Evolutionary conservation across 1,139 yeast species (phyloP), one percentile per base, ranked within the genome.

Genomic region (Hyphopichia burtonii): DNA sequence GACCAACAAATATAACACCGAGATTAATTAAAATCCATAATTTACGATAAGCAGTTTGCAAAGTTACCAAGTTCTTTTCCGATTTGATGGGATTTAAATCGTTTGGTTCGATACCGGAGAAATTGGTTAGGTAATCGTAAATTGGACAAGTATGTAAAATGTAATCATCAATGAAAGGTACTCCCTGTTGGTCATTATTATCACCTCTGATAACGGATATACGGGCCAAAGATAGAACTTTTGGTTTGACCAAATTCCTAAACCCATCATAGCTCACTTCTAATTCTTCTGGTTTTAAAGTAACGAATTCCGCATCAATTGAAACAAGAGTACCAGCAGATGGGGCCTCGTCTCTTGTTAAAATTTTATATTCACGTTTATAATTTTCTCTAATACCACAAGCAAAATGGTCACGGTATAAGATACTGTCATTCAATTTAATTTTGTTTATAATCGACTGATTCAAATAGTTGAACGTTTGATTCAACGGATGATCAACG

Each of bases 251-350:
- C 37, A 91, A 65, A 12, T 80, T 74, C 47, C 82, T 83, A 5
- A 74, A 57, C 0, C 98, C 98, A 48, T 80, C 81, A 40, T 61
- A 66, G 41, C 82, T 76, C 38, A 93, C 78, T 55, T 91, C 98
- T 35, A 82, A 77, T 50, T 85, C 83, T 52, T 91, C 98, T 6
- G 87, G 88, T 43, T 82, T 80, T 31, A 91, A 61, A 37, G 84
- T 79, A 6, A 94, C 98, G 70, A 94, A 94, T 61, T 94, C 99
- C 0, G 99, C 98, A 69, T 94, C 99, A 43, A 94, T 85, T 0
- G 99, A 99, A 15, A 91, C 83, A 34, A 90, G 62, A 1, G 88
- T 72, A 0, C 96, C 96, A 0, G 83, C 77, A 20, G 57, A 55
- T 2, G 96, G 95, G 0, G 89, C 87, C 53, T 86, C 93, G 37